A percentile compares a stretch with the other conserved stretches of the same genome.
phyloP scores from a whole-genome alignment of 768 basidiomycete species.

The Cystofilobasidium capitatum region DNA sequence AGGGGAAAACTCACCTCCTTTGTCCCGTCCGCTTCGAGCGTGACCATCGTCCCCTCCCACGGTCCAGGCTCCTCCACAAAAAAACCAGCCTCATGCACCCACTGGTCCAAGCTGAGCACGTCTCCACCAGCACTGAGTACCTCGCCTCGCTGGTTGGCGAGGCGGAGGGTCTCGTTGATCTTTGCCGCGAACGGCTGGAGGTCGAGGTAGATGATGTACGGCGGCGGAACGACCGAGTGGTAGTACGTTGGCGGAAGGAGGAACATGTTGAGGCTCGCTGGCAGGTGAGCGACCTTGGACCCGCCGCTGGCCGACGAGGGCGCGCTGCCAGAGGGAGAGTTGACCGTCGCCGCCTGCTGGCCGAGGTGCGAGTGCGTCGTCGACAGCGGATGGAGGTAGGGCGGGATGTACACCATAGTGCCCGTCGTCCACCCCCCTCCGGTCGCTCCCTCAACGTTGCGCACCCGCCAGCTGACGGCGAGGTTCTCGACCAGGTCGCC shows the following conservation, averaged over 20 bases:
- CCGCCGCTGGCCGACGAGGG: neutral
- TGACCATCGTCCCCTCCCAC: conserved; percentile 38
- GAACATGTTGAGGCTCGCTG: conserved; percentile 37
- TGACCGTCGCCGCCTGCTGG: neutral
- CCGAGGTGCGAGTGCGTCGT: neutral
- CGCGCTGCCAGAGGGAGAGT: neutral
- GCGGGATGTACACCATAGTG: conserved; percentile 23
- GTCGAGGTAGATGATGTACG: conserved; percentile 37
- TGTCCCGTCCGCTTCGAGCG: conserved; percentile 40
- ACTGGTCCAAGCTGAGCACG: conserved; percentile 36
- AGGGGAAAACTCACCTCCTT: conserved; percentile 31
- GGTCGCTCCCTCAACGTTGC: neutral
- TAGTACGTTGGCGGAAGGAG: conserved; percentile 38
- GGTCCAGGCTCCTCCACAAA: conserved; percentile 28
- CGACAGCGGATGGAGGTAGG: conserved; percentile 24
- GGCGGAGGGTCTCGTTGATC: conserved; percentile 31
- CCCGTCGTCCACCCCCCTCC: conserved; percentile 14
- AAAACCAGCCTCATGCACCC: conserved; percentile 39
- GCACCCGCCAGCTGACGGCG: neutral
- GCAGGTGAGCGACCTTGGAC: conserved; percentile 32
- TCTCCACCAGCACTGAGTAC: conserved; percentile 37
- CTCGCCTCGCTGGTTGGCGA: conserved; percentile 38
- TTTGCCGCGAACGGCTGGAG: conserved; percentile 34
- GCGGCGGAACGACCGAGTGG: conserved; percentile 35
- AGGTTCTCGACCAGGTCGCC: conserved; percentile 25